Base-by-base conservation (phyloP, 2,329 filamentous ascomycete genomes). In the Xylariales sp. region DNA sequence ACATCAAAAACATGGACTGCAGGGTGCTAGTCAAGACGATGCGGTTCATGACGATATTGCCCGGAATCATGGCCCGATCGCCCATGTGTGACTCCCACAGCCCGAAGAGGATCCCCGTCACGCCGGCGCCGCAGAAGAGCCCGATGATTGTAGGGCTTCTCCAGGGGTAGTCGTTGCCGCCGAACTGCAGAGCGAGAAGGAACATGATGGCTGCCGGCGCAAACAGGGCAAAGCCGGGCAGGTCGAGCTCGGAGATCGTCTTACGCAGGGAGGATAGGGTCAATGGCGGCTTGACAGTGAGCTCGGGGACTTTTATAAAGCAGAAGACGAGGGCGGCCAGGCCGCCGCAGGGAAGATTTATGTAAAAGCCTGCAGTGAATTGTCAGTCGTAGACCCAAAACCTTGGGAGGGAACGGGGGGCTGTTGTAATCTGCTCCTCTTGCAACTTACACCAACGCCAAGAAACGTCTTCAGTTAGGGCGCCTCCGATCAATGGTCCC, bases 11-110 rank as follows among this genome's bases (percentile, higher is more conserved):
- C 5, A n/a, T 19, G 13, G 15, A 16, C 15, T 39, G 36, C 2
- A 30, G 16, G 16, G 29, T 14, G 14, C 62, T 60, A 6, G 63
- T 52, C 54, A 60, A 64, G 14, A 76, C 61, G 19, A 65, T 54
- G 2, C 70, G 61, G 25, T 62, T 58, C 13, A 49, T 53, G 5
- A 76, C 37, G 24, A 78, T 56, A 0, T 64, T 63, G 2, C 64
- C 56, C 0, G 69, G 65, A 3, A 78, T 59, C 62, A 77, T 74
- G 24, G 73, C 72, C 3, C 61, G 54, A 15, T 70, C 67, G 5
- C 69, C 70, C 41, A 54, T 49, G 13, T 53, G 54, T 42, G 51
- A 52, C 37, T 75, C 65, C 66, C 69, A 73, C 7, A 51, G 29
- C 4, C 61, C 7, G 47, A 67, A 72, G 6, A 61, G 20, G 3